phyloP scores from a whole-genome alignment of 176 grass and related monocot species.

The Cenchrus fungigraminus region DNA sequence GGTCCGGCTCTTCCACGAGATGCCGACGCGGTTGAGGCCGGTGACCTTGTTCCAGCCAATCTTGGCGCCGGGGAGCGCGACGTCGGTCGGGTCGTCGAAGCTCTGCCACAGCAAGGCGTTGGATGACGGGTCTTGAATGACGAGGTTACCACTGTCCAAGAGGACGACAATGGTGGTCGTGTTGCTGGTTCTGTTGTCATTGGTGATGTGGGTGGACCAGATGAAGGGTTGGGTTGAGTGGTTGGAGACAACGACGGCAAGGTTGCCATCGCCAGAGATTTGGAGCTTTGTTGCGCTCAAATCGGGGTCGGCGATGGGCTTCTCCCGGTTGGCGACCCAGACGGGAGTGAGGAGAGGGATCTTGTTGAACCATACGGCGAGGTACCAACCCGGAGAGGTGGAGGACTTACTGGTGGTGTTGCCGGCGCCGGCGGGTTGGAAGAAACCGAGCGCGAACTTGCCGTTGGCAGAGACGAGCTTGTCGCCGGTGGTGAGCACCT shows the following conservation, averaged over 20 bases:
- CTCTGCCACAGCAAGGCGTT: neutral
- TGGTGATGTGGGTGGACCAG: neutral
- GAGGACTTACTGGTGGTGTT: neutral
- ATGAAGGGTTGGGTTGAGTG: neutral
- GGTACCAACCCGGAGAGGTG: neutral
- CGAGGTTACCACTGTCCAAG: neutral
- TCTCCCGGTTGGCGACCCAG: neutral
- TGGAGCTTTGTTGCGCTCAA: neutral
- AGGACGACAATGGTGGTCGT: neutral
- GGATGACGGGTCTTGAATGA: neutral
- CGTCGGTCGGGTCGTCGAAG: neutral
- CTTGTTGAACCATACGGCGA: neutral
- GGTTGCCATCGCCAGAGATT: neutral
- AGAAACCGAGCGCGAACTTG: slow-evolving; percentile 60
- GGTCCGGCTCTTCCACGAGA: neutral
- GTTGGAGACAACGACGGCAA: neutral
- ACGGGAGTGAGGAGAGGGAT: neutral
- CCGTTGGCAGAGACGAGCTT: slow-evolving; percentile 39
- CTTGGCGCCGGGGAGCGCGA: neutral
- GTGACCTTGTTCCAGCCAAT: neutral
- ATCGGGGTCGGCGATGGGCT: neutral
- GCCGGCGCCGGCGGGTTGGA: neutral
- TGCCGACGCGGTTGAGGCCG: neutral
- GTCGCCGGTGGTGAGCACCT: neutral
- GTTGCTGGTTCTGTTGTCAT: neutral